Evolutionary conservation across 2,329 filamentous ascomycete species (phyloP).

Genomic region (Leptographium radiaticola): DNA sequence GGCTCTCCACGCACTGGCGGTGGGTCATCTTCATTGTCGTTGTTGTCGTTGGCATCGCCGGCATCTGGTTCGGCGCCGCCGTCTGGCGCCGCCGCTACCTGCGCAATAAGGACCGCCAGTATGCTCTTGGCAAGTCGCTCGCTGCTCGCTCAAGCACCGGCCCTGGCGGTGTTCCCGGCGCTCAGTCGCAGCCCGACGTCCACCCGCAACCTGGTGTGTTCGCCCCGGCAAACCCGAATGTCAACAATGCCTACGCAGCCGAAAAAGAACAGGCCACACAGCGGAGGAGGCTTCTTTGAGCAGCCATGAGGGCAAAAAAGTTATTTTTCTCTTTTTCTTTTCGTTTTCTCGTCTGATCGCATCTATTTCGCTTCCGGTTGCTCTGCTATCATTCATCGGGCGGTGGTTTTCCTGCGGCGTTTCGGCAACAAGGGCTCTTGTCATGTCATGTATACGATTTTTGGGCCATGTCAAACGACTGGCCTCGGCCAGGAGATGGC

Average conservation of each 20-base stretch:
- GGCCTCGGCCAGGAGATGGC: too few relatives aligned
- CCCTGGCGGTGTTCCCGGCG: constrained; percentile 19
- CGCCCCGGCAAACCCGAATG: constrained; percentile 21
- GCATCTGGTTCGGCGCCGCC: constrained; percentile 53
- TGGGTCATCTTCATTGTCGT: constrained; percentile 77
- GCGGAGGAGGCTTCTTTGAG: background rate
- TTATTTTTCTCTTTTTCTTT: background rate
- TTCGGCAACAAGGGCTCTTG: too few relatives aligned
- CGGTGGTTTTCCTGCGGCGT: too few relatives aligned
- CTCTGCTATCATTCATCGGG: background rate
- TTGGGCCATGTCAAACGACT: too few relatives aligned
- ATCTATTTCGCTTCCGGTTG: too few relatives aligned
- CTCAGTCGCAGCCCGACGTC: constrained; percentile 18
- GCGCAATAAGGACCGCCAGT: constrained; percentile 50
- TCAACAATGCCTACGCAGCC: constrained; percentile 19
- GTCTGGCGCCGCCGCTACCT: constrained; percentile 64
- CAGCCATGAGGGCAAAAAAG: background rate
- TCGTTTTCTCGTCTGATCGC: too few relatives aligned
- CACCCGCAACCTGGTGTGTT: constrained; percentile 24
- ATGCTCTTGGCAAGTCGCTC: constrained; percentile 32
- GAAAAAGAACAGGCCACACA: constrained; percentile 21
- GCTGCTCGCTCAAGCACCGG: constrained; percentile 14
- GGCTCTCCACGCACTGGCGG: constrained; percentile 58
- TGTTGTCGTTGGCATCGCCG: constrained; percentile 54
- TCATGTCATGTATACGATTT: too few relatives aligned